Evolutionary conservation across 495 filamentous ascomycete species (phyloP), one percentile per base, ranked within the genome.

Genomic region (Tuber aestivum): DNA sequence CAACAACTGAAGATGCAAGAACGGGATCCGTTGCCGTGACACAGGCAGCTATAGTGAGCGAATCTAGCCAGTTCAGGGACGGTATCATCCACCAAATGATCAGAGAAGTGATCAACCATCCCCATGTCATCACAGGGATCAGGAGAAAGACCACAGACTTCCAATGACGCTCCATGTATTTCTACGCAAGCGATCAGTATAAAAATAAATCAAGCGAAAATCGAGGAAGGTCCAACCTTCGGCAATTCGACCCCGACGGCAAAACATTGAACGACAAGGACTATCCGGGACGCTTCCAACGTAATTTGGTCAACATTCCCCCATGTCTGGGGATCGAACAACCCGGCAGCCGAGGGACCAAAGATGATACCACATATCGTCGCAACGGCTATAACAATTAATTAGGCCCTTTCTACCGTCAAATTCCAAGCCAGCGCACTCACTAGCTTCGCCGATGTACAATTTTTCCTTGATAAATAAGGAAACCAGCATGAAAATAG

Each of bases 131-230:
- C 83, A 98, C 95, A 8, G 96, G 96, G 41, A 97, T 85, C 41
- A 99, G 88, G 76, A 99, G 85, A 79, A 97, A 89, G 4, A 91
- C 85, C 75, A 99, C 95, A 8, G 95, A 97, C 82, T 89, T 91
- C 96, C 96, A 99, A 84, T 99, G 96, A 76, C 90, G 91, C 81
- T 97, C 95, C 96, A 99, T 98, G 85, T 98, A 99, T 83, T 89
- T 90, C 82, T 83, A 32, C 27, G 70, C 70, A 75, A 61, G 77
- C 38, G 71, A 79, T 69, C 70, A 69, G 71, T 27, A 61, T 35
- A 16, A n/a, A 65, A 21, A 18, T 21, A 38, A 61, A 76, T 38
- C 16, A 69, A 35, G 27, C 12, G 56, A 65, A 65, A 65, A 65
- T 23, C 41, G 18, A 41, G 73, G 16, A 65, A 71, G 56, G 41